These are phyloP conservation scores for Mycena chlorophos DNA, from an alignment of 768 basidiomycete species.

Conservation along the genomic window DNA sequence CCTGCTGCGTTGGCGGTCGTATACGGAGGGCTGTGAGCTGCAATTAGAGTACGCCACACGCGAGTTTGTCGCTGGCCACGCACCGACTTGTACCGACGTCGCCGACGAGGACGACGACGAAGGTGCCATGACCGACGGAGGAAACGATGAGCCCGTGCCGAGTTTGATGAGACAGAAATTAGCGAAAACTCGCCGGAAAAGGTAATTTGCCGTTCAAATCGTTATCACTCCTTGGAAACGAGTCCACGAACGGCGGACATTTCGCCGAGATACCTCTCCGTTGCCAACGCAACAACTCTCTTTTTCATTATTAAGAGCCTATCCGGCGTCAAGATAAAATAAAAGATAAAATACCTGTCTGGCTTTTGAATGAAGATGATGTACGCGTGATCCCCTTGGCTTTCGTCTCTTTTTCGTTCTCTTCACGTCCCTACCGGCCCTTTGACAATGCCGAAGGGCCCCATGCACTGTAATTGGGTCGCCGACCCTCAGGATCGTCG, in stretches of 20 bases:
- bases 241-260: too few relatives aligned
- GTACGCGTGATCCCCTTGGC: background rate
- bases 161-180: background rate
- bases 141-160: background rate
- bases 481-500: background rate
- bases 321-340: background rate
- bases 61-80: too few relatives aligned
- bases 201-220: too few relatives aligned
- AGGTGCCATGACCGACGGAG: constrained; percentile 27
- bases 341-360: background rate
- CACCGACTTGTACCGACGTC: constrained; percentile 93
- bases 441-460: background rate
- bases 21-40: constrained; percentile 73
- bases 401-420: background rate
- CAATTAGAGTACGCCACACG: background rate
- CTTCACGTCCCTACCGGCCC: too few relatives aligned
- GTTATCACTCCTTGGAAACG: too few relatives aligned
- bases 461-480: background rate
- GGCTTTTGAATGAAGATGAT: background rate
- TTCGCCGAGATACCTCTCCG: too few relatives aligned
- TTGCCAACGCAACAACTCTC: too few relatives aligned
- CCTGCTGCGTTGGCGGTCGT: constrained; percentile 82
- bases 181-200: background rate
- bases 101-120: constrained; percentile 47
- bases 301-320: background rate